phyloP scores from a whole-genome alignment of 345 rosid genomes.

The Salix suchowensis region DNA sequence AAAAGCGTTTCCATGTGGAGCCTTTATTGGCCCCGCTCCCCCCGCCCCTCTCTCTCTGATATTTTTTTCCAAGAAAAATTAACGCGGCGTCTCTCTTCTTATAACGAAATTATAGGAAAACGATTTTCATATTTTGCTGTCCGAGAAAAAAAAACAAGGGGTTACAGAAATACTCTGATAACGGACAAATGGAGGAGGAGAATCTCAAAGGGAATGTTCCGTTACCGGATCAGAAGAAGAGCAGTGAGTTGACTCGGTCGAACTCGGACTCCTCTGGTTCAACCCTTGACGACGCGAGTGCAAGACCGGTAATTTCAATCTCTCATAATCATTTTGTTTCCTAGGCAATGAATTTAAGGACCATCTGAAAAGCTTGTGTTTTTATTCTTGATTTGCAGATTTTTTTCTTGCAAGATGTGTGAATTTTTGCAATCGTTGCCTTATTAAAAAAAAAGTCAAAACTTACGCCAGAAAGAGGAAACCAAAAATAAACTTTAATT shows the following conservation, averaged over 20 bases:
- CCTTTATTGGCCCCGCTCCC: conserved; percentile 20
- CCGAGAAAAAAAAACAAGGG: background rate
- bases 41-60: background rate
- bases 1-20: conserved; percentile 66
- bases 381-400: background rate
- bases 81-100: background rate
- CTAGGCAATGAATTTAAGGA: background rate
- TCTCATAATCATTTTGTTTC: background rate
- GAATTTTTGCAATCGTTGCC: background rate
- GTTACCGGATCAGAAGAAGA: conserved; percentile 30
- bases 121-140: conserved; percentile 9
- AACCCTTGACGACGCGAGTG: conserved; percentile 25
- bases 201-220: conserved; percentile 18
- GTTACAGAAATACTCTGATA: background rate
- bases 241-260: conserved; percentile 27
- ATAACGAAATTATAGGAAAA: background rate
- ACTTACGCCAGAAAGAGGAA: background rate
- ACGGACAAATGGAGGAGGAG: conserved; percentile 8
- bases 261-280: conserved; percentile 41
- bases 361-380: background rate
- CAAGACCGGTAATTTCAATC: conserved; percentile 23
- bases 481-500: background rate
- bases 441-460: background rate
- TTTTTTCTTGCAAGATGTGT: background rate
- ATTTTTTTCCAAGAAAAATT: background rate